Percentiles rank a stretch among this genome's conserved stretches.
phyloP scores from a whole-genome alignment of 129 eudicot species.

The Deinandra increscens region DNA sequence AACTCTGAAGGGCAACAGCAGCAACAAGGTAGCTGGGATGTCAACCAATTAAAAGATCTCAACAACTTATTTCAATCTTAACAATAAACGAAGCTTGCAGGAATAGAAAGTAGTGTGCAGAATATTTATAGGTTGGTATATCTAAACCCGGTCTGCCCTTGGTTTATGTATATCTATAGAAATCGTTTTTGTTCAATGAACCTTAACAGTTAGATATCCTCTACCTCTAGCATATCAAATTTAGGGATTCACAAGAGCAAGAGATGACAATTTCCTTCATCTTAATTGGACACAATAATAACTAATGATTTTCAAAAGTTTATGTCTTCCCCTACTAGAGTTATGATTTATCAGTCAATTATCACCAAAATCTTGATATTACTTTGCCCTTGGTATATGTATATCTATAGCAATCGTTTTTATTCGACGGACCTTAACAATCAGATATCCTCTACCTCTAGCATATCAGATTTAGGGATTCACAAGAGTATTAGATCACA shows the following conservation, averaged over 20 bases:
- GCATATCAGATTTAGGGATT: background rate
- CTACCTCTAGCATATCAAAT: conserved; percentile 21
- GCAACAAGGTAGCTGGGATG: conserved; percentile 84
- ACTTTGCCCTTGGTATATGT: too few relatives aligned
- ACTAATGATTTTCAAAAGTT: background rate
- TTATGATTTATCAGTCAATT: background rate
- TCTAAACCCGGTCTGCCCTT: background rate
- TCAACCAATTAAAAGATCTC: conserved; percentile 23
- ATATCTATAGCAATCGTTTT: too few relatives aligned
- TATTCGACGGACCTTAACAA: background rate
- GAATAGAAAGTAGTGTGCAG: conserved; percentile 3
- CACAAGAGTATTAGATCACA: background rate
- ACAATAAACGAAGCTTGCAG: conserved; percentile 1
- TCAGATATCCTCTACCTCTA: conserved; percentile 16
- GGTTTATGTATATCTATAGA: background rate
- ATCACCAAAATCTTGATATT: too few relatives aligned
- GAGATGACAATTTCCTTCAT: background rate
- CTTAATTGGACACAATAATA: conserved; percentile 17
- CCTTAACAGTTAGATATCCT: conserved; percentile 4
- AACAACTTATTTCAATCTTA: background rate
- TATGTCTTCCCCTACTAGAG: background rate
- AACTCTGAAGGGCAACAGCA: conserved; percentile 79
- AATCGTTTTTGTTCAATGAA: background rate
- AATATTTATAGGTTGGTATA: background rate
- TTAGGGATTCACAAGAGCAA: background rate